These are phyloP conservation scores for Fomitopsis schrenkii DNA, from an alignment of 1,284 basidiomycete species.

Conservation along the genomic window DNA sequence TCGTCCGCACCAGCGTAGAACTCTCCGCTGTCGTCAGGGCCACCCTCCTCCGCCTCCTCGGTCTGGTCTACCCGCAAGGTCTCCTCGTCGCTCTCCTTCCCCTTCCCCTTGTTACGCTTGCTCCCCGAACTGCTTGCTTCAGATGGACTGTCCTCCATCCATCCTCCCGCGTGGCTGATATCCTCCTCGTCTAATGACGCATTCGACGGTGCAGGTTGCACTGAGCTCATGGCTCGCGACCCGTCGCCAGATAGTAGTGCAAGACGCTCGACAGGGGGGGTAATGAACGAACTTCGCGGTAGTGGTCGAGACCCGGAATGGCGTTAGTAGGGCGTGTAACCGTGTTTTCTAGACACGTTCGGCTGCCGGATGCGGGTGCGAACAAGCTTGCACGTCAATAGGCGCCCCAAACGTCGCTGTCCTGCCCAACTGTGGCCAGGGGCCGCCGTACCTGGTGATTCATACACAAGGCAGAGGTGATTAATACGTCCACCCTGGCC, in stretches of 20 bases:
- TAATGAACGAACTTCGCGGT: background rate
- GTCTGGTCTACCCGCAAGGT: slow-evolving; percentile 22
- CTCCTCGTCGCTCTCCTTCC: slow-evolving; percentile 20
- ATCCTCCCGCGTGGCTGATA: slow-evolving; percentile 33
- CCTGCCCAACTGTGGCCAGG: background rate
- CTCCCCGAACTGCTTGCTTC: slow-evolving; percentile 15
- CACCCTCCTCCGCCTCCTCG: slow-evolving; percentile 4
- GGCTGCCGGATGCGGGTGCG: background rate
- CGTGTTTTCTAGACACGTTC: background rate
- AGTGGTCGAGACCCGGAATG: background rate
- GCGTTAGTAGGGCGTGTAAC: background rate
- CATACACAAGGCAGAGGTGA: no score
- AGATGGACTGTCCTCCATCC: slow-evolving; percentile 23
- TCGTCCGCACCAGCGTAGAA: slow-evolving; percentile 28
- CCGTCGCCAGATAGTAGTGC: background rate
- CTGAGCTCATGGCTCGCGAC: slow-evolving; percentile 19
- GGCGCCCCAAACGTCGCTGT: background rate
- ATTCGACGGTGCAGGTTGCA: slow-evolving; percentile 32
- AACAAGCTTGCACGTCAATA: background rate
- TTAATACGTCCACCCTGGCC: no score
- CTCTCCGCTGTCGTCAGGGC: slow-evolving; percentile 17
- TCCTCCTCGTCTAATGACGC: slow-evolving; percentile 45
- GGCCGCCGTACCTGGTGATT: no score
- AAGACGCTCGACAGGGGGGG: background rate
- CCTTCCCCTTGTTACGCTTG: slow-evolving; percentile 16